Evolutionary conservation across 106 monocot genomes (phyloP).

Genomic region (Dactylorhiza incarnata): DNA sequence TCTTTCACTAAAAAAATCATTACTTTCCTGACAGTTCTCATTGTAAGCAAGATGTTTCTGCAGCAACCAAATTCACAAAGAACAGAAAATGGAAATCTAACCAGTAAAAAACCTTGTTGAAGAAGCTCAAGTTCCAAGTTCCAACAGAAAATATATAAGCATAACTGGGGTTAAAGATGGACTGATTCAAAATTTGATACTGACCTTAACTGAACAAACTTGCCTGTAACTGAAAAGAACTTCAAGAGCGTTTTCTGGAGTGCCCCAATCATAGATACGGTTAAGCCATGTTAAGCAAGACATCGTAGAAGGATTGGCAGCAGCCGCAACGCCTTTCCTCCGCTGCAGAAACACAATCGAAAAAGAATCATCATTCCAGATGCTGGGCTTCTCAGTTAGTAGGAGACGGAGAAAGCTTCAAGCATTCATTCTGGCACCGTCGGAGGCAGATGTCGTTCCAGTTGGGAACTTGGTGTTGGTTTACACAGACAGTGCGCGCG

Average conservation of each 20-base stretch:
- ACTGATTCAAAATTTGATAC: not conserved
- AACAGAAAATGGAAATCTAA: too few species aligned
- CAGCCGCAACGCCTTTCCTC: not conserved
- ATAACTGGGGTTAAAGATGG: not conserved
- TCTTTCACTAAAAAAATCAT: too few species aligned
- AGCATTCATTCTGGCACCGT: conserved; percentile 86
- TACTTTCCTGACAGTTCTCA: too few species aligned
- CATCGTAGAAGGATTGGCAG: not conserved
- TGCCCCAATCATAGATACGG: not conserved
- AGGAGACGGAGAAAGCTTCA: conserved; percentile 63
- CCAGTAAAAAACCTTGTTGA: too few species aligned
- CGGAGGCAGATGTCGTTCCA: conserved; percentile 97
- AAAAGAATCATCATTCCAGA: not conserved
- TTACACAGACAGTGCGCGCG: conserved; percentile 84
- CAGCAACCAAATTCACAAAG: too few species aligned
- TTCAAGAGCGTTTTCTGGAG: not conserved
- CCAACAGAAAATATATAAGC: too few species aligned
- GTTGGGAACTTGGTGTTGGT: conserved; percentile 94
- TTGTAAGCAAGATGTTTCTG: too few species aligned
- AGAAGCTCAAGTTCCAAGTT: too few species aligned
- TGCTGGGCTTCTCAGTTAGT: not conserved
- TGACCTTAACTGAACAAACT: not conserved
- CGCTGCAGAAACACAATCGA: not conserved
- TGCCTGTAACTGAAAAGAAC: not conserved
- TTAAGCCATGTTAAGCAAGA: not conserved